phyloP scores from a whole-genome alignment of 495 filamentous ascomycete species.

The Sphaerosporella brunnea region DNA sequence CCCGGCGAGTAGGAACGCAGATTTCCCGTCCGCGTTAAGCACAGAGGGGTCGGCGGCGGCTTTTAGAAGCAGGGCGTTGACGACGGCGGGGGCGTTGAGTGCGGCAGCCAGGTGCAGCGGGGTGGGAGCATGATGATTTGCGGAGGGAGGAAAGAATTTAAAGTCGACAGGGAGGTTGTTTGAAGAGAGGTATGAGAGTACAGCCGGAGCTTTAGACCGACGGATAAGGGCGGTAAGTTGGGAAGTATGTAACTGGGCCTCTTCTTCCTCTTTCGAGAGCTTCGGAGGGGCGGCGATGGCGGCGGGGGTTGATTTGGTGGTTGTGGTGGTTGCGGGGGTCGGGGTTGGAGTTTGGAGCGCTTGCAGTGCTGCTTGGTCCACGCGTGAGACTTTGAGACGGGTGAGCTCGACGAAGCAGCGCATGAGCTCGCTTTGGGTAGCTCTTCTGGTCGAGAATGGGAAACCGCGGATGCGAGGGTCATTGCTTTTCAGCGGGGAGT shows the following conservation, averaged over 20 bases:
- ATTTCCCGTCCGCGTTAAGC: conserved; percentile 44
- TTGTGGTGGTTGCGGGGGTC: conserved; percentile 29
- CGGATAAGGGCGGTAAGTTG: conserved; percentile 78
- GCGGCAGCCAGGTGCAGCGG: conserved; percentile 72
- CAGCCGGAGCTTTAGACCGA: conserved; percentile 70
- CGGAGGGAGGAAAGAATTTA: conserved; percentile 50
- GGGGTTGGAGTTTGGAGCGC: conserved; percentile 23
- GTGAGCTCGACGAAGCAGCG: conserved; percentile 83
- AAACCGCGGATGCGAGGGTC: conserved; percentile 76
- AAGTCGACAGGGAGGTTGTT: conserved; percentile 55
- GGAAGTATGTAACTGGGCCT: conserved; percentile 56
- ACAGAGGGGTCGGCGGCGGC: conserved; percentile 55
- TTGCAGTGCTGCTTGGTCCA: conserved; percentile 43
- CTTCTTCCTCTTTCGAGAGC: conserved; percentile 63
- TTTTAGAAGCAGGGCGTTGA: conserved; percentile 60
- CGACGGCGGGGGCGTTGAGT: conserved; percentile 52
- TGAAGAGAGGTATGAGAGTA: conserved; percentile 63
- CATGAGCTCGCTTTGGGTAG: conserved; percentile 89
- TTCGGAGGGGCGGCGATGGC: conserved; percentile 30
- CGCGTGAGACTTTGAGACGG: conserved; percentile 59
- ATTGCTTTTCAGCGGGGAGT: conserved; percentile 60
- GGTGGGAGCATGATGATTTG: conserved; percentile 71
- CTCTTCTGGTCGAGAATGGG: conserved; percentile 84
- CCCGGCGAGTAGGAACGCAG: conserved; percentile 71
- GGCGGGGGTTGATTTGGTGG: conserved; percentile 30